A percentile compares a stretch with the other conserved stretches of the same genome.
These are phyloP conservation scores for Rosa hybrid DNA, from an alignment of 331 rosid species.

Conservation along the genomic window DNA sequence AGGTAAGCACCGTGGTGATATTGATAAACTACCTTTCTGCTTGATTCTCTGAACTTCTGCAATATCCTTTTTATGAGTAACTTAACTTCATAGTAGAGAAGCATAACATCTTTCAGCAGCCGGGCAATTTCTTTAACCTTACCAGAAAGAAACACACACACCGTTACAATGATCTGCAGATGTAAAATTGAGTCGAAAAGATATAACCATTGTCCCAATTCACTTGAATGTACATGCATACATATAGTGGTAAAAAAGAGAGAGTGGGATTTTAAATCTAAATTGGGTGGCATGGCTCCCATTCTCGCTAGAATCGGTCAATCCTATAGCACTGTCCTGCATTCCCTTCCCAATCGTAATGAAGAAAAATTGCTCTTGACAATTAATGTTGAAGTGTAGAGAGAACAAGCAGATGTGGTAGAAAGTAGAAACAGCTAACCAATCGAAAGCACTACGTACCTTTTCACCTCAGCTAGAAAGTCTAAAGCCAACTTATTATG, in stretches of 20 bases:
- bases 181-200: constrained; percentile 33
- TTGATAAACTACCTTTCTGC: constrained; percentile 61
- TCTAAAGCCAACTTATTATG: neutral
- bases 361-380: neutral
- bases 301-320: no score
- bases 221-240: neutral
- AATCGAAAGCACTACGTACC: no score
- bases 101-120: constrained; percentile 84
- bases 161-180: constrained; percentile 86
- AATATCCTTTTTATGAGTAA: constrained; percentile 83
- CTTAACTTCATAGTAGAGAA: constrained; percentile 72
- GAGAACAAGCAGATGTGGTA: no score
- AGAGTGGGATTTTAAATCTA: no score
- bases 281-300: no score
- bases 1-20: constrained; percentile 3
- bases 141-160: constrained; percentile 97
- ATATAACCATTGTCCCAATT: neutral
- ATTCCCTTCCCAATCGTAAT: neutral
- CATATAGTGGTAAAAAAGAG: neutral
- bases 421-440: no score
- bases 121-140: constrained; percentile 98
- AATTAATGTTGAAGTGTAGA: no score
- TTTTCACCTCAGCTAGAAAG: neutral
- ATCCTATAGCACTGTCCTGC: neutral
- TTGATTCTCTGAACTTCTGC: constrained; percentile 80